Evolutionary conservation across 2,329 filamentous ascomycete genomes (phyloP), one percentile per base, ranked within the genome.

Genomic region (Aplosporella prunicola): DNA sequence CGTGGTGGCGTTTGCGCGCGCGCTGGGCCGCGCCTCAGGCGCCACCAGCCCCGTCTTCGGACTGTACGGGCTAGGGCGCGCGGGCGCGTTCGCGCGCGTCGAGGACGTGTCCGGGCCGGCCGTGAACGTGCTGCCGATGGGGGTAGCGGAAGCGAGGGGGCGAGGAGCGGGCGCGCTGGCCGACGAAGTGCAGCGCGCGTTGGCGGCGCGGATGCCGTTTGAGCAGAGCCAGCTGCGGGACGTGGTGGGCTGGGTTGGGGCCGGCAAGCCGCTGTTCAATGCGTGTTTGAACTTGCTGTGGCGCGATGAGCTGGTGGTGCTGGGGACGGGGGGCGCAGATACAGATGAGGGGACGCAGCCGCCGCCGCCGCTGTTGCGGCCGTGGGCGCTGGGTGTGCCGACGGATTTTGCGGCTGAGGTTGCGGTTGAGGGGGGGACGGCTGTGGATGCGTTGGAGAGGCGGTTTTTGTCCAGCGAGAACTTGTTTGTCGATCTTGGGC

Each of bases 281-380:
- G 45, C 49, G 3, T 57, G 49, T 47, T 45, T 57, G 20, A 58
- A 58, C 31, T 46, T 58, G 10, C 45, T 58, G 20, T 57, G 51
- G 52, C 47, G 47, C 32, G 49, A 52, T 20, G 39, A 34, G 9
- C 25, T 35, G 5, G 26, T 35, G 16, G 32, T 18, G 36, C 27
- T 15, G 29, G 17, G 8, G 36, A 27, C 9, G 20, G 16, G 17
- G 23, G 15, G 8, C 14, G 20, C 32, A 25, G 14, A 9, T 24
- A 31, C 3, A 23, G 11, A 25, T n/a, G n/a, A 9, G 9, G 23
- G 23, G 9, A 25, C 23, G 9, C 9, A 25, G 23, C 9, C 9
- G 23, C 9, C 9, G n/a, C 9, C 9, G 23, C 9, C 23, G 15
- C 8, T 38, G 27, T 11, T 38, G 10, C 24, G 31, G 27, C 26